Conservation (phyloP, 495 filamentous ascomycete species). For the Penicillium cataractarum region DNA sequence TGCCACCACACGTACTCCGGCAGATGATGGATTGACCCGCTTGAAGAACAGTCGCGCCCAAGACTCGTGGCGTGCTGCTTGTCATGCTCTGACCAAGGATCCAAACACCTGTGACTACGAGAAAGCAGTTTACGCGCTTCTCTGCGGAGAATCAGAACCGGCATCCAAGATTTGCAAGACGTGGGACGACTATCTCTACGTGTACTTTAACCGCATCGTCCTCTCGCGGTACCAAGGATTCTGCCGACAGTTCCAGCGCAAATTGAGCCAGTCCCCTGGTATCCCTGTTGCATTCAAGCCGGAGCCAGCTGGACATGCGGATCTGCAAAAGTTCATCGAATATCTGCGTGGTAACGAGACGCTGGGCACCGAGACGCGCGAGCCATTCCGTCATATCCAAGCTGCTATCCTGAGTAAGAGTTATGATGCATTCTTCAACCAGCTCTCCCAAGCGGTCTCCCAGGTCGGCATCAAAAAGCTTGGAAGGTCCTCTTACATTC, state of each 20-base stretch:
- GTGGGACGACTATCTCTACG: constrained; percentile 93
- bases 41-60: constrained; percentile 54
- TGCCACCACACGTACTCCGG: constrained; percentile 38
- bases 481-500: constrained; percentile 34
- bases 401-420: constrained; percentile 49
- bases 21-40: constrained; percentile 47
- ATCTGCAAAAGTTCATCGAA: constrained; percentile 44
- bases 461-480: constrained; percentile 30
- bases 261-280: constrained; percentile 42
- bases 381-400: constrained; percentile 52
- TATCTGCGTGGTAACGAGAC: constrained; percentile 41
- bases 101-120: constrained; percentile 75
- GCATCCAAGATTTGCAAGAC: constrained; percentile 74
- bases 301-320: constrained; percentile 43
- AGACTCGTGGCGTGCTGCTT: constrained; percentile 78
- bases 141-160: constrained; percentile 79
- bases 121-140: constrained; percentile 83
- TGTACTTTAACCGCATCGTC: constrained; percentile 81
- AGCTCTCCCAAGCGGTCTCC: constrained; percentile 44
- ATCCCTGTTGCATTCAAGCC: constrained; percentile 40
- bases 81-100: constrained; percentile 71
- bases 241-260: constrained; percentile 49
- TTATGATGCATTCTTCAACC: constrained; percentile 42
- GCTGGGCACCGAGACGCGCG: constrained; percentile 43
- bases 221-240: constrained; percentile 54